Conservation (phyloP, 228 moss, liverwort and hornwort genomes). For the Sphagnum magellanicum region DNA sequence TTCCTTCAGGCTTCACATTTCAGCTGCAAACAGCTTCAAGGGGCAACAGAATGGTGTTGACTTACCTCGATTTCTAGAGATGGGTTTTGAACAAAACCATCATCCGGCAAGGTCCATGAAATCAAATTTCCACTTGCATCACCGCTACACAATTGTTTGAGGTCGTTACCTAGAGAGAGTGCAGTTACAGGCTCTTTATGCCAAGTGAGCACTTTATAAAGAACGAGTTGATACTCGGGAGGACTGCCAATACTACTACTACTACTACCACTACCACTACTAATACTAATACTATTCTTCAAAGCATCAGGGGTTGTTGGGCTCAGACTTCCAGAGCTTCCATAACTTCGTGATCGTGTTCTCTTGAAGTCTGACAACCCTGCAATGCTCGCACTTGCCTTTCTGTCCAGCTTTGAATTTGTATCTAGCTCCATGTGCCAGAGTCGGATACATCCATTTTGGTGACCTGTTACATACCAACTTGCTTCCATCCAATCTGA, state of each 20-base stretch:
- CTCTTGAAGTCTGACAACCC: constrained; percentile 31
- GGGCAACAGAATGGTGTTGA: neutral
- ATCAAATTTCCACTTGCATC: constrained; percentile 87
- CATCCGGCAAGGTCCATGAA: constrained; percentile 89
- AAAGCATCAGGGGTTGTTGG: constrained; percentile 14
- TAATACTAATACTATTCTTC: constrained; percentile 15
- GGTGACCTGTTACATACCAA: constrained; percentile 96
- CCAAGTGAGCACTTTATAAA: constrained; percentile 90
- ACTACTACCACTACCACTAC: constrained; percentile 10
- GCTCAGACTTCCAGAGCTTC: constrained; percentile 14
- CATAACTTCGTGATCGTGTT: neutral
- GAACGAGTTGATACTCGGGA: constrained; percentile 82
- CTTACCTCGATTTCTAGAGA: constrained; percentile 67
- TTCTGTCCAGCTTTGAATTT: constrained; percentile 49
- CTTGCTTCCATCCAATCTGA: constrained; percentile 98
- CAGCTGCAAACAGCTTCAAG: neutral
- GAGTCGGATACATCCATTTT: constrained; percentile 89
- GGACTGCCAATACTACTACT: constrained; percentile 58
- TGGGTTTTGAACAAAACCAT: constrained; percentile 62
- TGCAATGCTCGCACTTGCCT: constrained; percentile 43
- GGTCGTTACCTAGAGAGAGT: constrained; percentile 82
- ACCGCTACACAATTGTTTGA: constrained; percentile 93
- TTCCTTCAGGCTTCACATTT: no score
- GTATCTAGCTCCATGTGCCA: constrained; percentile 88
- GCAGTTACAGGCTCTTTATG: constrained; percentile 97